Percentiles rank a stretch among this genome's conserved stretches.
phyloP scores from a whole-genome alignment of 31 red algal species.

The Asparagopsis taxiformis region DNA sequence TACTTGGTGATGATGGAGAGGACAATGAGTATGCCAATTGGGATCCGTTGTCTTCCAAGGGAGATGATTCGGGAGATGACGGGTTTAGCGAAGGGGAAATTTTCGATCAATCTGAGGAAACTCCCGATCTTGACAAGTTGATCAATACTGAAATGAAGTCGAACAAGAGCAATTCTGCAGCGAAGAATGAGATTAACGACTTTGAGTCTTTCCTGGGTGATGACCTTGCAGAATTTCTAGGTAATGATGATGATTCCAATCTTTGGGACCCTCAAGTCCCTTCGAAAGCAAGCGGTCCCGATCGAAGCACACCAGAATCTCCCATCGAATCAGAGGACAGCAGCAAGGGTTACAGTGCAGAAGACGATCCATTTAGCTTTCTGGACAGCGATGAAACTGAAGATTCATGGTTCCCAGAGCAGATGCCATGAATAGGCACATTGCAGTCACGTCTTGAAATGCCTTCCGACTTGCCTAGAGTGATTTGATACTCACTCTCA shows the following conservation, averaged over 20 bases:
- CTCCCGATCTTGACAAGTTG: background rate
- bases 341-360: background rate
- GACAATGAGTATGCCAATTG: background rate
- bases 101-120: background rate
- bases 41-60: background rate
- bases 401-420: background rate
- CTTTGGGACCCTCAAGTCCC: constrained; percentile 20
- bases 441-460: too few species aligned
- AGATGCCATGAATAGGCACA: too few species aligned
- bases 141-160: background rate
- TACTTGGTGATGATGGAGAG: constrained; percentile 11
- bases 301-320: background rate
- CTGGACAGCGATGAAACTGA: background rate
- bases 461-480: too few species aligned
- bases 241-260: constrained; percentile 14
- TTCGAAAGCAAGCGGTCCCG: too few species aligned
- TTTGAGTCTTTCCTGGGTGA: constrained; percentile 7
- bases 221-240: constrained; percentile 20
- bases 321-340: background rate
- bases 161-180: background rate
- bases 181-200: background rate
- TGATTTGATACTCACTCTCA: too few species aligned
- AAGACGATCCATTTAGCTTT: background rate
- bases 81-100: constrained; percentile 10
- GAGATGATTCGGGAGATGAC: background rate